Conservation (phyloP, 2,329 filamentous ascomycete species). For the Fusarium multiceps region DNA sequence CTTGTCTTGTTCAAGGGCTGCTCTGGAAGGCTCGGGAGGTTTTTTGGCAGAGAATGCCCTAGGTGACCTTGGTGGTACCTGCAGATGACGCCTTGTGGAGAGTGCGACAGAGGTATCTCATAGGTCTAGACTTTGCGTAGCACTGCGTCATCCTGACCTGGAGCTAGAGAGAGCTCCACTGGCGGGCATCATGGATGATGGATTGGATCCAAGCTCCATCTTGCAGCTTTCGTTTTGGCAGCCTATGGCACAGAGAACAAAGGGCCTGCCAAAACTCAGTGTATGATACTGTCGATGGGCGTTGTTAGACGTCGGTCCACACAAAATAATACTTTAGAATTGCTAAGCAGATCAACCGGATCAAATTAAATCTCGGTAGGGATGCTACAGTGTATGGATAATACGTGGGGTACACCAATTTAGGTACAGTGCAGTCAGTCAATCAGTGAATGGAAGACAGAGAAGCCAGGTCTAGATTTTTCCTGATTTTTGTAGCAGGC, state of each 20-base stretch:
- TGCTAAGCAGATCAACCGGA: background rate
- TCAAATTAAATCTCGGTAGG: background rate
- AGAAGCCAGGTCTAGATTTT: slow-evolving; percentile 14
- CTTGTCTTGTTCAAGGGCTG: slow-evolving; percentile 15
- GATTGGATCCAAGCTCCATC: slow-evolving; percentile 39
- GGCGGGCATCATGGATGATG: slow-evolving; percentile 22
- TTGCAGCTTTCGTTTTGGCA: slow-evolving; percentile 17
- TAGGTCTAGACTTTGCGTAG: slow-evolving; percentile 25
- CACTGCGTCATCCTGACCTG: slow-evolving; percentile 35
- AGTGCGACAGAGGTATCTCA: slow-evolving; percentile 11
- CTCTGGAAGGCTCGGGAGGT: slow-evolving; percentile 18
- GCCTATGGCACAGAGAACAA: background rate
- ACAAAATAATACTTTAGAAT: background rate
- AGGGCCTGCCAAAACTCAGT: background rate
- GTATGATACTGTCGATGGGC: background rate
- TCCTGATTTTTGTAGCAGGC: slow-evolving; percentile 18
- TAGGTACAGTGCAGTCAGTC: background rate
- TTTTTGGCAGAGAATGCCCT: background rate
- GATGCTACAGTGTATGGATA: slow-evolving; percentile 5
- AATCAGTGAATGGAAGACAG: too few relatives aligned
- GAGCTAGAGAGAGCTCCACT: slow-evolving; percentile 38
- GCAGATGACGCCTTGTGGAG: slow-evolving; percentile 2
- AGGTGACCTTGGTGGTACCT: slow-evolving; percentile 36
- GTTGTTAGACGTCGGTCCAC: slow-evolving; percentile 28
- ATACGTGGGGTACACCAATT: slow-evolving; percentile 10